These are phyloP conservation scores for Boletus vinaceobasis DNA, from an alignment of 768 basidiomycete species.

Conservation along the genomic window DNA sequence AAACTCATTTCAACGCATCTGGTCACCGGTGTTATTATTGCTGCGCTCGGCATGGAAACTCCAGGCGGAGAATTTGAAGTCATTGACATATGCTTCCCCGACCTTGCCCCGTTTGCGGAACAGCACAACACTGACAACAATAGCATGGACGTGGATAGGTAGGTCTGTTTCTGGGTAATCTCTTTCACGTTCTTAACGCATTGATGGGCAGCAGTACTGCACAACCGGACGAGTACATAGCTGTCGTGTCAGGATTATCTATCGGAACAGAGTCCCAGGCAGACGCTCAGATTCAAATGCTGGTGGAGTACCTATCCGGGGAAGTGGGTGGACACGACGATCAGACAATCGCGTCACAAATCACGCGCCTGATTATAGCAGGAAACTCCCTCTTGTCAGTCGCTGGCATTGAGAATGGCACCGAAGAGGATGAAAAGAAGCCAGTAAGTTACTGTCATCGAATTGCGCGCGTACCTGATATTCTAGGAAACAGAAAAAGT, in stretches of 20 bases:
- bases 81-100: slow-evolving; percentile 82
- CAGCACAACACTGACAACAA: slow-evolving; percentile 27
- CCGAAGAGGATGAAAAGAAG: slow-evolving; percentile 49
- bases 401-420: slow-evolving; percentile 29
- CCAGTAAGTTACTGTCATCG: slow-evolving; percentile 40
- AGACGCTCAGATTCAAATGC: slow-evolving; percentile 76
- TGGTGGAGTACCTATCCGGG: slow-evolving; percentile 87
- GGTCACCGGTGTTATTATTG: slow-evolving; percentile 91
- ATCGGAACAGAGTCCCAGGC: slow-evolving; percentile 60
- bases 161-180: slow-evolving; percentile 7
- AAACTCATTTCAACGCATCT: slow-evolving; percentile 55
- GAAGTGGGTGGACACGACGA: slow-evolving; percentile 74
- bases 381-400: slow-evolving; percentile 80
- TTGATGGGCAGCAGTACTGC: slow-evolving; percentile 10
- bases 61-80: slow-evolving; percentile 90
- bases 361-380: slow-evolving; percentile 83
- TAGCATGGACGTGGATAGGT: slow-evolving; percentile 72
- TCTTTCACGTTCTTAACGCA: slow-evolving; percentile 7
- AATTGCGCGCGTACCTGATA: slow-evolving; percentile 7
- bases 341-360: slow-evolving; percentile 59
- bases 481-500: slow-evolving; percentile 50
- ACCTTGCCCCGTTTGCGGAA: slow-evolving; percentile 57
- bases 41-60: slow-evolving; percentile 88
- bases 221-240: slow-evolving; percentile 71
- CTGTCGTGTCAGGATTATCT: slow-evolving; percentile 79